Evolutionary conservation across 805 yeast species (phyloP), one percentile per base, ranked within the genome.

Genomic region (Diddensiella transvaalensis): DNA sequence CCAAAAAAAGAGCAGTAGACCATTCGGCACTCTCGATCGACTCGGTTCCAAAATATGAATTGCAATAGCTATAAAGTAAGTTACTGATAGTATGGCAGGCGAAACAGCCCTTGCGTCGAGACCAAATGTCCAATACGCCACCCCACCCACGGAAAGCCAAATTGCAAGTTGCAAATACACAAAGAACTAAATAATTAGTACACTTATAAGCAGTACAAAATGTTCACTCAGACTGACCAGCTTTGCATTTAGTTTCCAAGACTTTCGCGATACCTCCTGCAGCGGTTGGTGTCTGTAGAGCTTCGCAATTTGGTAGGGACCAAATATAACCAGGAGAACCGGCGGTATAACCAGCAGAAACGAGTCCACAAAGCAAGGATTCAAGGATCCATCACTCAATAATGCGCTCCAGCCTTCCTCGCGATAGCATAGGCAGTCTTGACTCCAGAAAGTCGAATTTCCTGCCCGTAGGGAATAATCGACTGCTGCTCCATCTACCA

Each of bases 341-440:
- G 48, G 15, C 17, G 60, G 58, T 3, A 48, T 4, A 5, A 46
- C 32, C 21, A 50, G 37, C 4, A 52, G 22, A 4, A 49, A 35
- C 4, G 48, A 48, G 22, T 56, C 58, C 3, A 56, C 36, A 40
- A 56, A 56, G 42, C 60, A 56, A 4, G 50, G 48, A 33, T 44
- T 54, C 41, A 56, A 40, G 2, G 54, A 42, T 3, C 59, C 59
- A 42, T 52, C 54, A 15, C 39, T 46, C 17, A 43, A 26, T 17
- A 52, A 33, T 18, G 45, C 42, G 11, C 32, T 21, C 56, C 56
- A 53, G 6, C 54, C 54, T 19, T 43, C 40, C 18, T 19, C 43
- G 17, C 42, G 51, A 24, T 36, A 42, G 33, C 53, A 45, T 6
- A 8, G 13, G 13, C n/a, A n/a, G n/a, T n/a, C n/a, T n/a, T n/a